Evolutionary conservation across 805 yeast species (phyloP).

Genomic region (Metschnikowia shivogae): DNA sequence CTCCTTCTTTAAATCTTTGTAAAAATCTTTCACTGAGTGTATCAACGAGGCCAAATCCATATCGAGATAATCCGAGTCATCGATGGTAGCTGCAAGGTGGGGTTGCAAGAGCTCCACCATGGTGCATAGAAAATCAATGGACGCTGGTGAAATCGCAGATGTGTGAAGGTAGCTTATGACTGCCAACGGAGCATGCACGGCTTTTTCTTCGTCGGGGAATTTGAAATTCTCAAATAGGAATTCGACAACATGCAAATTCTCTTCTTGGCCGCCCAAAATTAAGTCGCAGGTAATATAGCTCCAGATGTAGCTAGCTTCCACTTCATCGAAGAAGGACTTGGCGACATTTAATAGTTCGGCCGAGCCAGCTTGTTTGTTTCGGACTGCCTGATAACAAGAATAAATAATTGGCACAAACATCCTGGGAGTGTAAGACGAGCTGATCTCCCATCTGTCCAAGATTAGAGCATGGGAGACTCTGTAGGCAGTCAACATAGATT

Average conservation of each 20-base stretch:
- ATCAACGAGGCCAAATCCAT: neutral
- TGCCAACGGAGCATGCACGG: constrained; percentile 71
- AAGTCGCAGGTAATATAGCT: constrained; percentile 47
- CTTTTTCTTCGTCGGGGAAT: constrained; percentile 84
- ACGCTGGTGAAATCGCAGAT: constrained; percentile 15
- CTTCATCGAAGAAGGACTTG: constrained; percentile 73
- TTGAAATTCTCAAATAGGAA: constrained; percentile 65
- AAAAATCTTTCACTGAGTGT: neutral
- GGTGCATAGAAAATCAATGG: constrained; percentile 39
- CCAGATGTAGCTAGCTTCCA: constrained; percentile 82
- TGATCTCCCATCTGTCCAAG: constrained; percentile 95
- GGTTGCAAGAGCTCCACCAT: constrained; percentile 58
- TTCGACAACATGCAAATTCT: constrained; percentile 44
- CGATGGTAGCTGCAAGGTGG: constrained; percentile 42
- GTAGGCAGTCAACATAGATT: constrained; percentile 47
- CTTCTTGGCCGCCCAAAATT: constrained; percentile 25
- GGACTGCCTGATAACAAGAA: constrained; percentile 32
- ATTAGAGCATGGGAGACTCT: constrained; percentile 62
- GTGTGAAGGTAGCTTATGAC: constrained; percentile 45
- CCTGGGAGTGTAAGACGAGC: constrained; percentile 65
- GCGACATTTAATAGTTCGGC: constrained; percentile 53
- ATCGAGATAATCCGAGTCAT: neutral
- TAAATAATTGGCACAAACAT: constrained; percentile 63
- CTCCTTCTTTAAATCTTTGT: neutral
- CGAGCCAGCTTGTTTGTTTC: neutral